Percentiles rank a stretch among this genome's conserved stretches.
phyloP scores from a whole-genome alignment of 768 basidiomycete species.

The Favolaschia claudopus region DNA sequence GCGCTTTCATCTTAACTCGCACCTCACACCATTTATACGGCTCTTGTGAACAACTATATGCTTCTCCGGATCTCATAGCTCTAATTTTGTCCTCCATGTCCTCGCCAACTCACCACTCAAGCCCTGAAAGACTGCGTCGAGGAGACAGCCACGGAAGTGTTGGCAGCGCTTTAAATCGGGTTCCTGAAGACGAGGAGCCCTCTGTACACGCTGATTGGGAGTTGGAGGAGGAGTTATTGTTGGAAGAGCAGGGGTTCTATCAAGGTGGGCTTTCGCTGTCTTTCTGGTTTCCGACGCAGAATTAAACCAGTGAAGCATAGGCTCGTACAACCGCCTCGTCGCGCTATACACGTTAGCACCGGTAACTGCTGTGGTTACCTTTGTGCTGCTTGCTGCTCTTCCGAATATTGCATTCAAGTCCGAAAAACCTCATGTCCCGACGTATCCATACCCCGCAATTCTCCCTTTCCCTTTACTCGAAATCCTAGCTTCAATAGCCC shows the following conservation, averaged over 20 bases:
- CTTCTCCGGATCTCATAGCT: too few species aligned
- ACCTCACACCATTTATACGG: too few species aligned
- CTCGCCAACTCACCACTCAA: constrained; percentile 5
- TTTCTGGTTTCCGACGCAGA: background rate
- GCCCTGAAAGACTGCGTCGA: constrained; percentile 44
- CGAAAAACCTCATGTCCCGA: constrained; percentile 31
- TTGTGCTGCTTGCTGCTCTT: constrained; percentile 57
- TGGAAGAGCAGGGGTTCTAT: constrained; percentile 60
- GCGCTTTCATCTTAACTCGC: too few species aligned
- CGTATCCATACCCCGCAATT: constrained; percentile 52
- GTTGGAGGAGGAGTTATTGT: constrained; percentile 47
- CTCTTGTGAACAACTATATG: too few species aligned
- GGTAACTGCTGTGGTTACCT: constrained; percentile 55
- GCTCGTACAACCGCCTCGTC: constrained; percentile 66
- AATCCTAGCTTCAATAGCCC: constrained; percentile 62
- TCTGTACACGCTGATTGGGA: constrained; percentile 46
- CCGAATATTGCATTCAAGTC: constrained; percentile 58
- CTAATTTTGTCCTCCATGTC: too few species aligned
- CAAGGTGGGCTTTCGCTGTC: constrained; percentile 46
- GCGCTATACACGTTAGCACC: constrained; percentile 70
- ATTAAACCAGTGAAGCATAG: too few species aligned
- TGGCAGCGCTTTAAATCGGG: constrained; percentile 36
- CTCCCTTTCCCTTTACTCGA: constrained; percentile 74
- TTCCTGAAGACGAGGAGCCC: constrained; percentile 46
- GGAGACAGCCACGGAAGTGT: too few species aligned